phyloP scores from a whole-genome alignment of 2,329 filamentous ascomycete genomes.

The Neopestalotiopsis sp. region DNA sequence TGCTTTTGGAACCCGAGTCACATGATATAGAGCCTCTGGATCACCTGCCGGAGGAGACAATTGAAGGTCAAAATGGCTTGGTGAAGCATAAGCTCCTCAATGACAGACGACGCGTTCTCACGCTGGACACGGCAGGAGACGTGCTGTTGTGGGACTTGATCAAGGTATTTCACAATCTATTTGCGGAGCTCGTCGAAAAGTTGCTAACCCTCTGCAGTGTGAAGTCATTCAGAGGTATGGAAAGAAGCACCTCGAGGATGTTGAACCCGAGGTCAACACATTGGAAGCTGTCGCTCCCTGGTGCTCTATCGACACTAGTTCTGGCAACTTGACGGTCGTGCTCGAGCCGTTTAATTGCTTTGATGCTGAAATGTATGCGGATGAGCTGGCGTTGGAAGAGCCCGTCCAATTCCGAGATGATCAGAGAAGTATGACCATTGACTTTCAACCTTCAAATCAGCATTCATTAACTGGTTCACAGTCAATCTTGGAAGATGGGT shows the following conservation, averaged over 20 bases:
- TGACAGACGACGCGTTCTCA: slow-evolving; percentile 86
- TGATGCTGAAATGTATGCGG: slow-evolving; percentile 95
- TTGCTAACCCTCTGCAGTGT: slow-evolving; percentile 64
- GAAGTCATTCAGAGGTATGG: slow-evolving; percentile 90
- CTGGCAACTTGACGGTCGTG: slow-evolving; percentile 87
- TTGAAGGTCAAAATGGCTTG: slow-evolving; percentile 93
- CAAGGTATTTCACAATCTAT: slow-evolving; percentile 59
- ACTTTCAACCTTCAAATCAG: neutral
- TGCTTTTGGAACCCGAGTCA: slow-evolving; percentile 54
- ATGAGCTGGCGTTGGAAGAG: slow-evolving; percentile 79
- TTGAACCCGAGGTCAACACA: slow-evolving; percentile 85
- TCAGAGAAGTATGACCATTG: slow-evolving; percentile 75
- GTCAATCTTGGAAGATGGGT: slow-evolving; percentile 98
- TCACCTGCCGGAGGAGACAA: slow-evolving; percentile 75
- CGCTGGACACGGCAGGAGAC: slow-evolving; percentile 92
- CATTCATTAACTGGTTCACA: slow-evolving; percentile 42
- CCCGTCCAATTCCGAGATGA: slow-evolving; percentile 87
- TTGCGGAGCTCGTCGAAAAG: neutral
- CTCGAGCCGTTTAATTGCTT: slow-evolving; percentile 96
- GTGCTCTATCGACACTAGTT: slow-evolving; percentile 94
- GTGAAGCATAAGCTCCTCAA: slow-evolving; percentile 94
- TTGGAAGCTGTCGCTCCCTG: slow-evolving; percentile 90
- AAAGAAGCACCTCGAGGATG: slow-evolving; percentile 91
- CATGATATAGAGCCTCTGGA: slow-evolving; percentile 67
- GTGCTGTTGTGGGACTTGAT: slow-evolving; percentile 95